Evolutionary conservation across 176 grass and related monocot species (phyloP).

Genomic region (Raddia guianensis): DNA sequence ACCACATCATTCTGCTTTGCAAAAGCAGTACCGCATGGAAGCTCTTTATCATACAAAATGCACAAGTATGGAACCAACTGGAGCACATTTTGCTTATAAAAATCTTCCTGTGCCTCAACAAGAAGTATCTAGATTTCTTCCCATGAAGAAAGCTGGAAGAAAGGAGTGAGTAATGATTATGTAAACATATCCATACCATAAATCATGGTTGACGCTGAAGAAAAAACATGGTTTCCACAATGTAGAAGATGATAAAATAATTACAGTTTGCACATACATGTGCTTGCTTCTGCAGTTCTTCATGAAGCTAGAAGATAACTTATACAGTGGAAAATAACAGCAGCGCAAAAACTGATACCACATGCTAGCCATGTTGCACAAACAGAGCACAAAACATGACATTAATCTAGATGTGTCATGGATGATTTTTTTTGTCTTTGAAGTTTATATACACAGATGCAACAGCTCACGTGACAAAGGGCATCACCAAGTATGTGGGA

Average conservation of each 20-base stretch:
- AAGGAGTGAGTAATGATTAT: background rate
- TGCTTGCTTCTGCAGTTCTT: background rate
- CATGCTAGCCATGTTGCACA: background rate
- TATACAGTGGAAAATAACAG: background rate
- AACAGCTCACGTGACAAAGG: constrained; percentile 21
- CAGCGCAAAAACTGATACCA: background rate
- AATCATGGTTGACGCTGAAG: constrained; percentile 19
- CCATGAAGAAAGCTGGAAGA: constrained; percentile 13
- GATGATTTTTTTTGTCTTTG: background rate
- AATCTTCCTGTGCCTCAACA: constrained; percentile 7
- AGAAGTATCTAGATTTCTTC: constrained; percentile 37
- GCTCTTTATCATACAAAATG: constrained; percentile 20
- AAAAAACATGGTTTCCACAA: constrained; percentile 4
- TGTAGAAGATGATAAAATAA: background rate
- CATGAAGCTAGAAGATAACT: background rate
- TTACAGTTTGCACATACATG: constrained; percentile 12
- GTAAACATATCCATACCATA: background rate
- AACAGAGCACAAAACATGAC: background rate
- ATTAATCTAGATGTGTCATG: constrained; percentile 21
- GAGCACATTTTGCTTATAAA: constrained; percentile 25
- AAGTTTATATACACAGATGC: constrained; percentile 36
- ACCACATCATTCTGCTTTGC: constrained; percentile 32
- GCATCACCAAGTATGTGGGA: background rate
- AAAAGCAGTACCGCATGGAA: constrained; percentile 25
- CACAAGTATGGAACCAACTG: background rate